These are phyloP conservation scores for Phlebiopsis flavidoalba DNA, from an alignment of 768 basidiomycete genomes.

Conservation along the genomic window DNA sequence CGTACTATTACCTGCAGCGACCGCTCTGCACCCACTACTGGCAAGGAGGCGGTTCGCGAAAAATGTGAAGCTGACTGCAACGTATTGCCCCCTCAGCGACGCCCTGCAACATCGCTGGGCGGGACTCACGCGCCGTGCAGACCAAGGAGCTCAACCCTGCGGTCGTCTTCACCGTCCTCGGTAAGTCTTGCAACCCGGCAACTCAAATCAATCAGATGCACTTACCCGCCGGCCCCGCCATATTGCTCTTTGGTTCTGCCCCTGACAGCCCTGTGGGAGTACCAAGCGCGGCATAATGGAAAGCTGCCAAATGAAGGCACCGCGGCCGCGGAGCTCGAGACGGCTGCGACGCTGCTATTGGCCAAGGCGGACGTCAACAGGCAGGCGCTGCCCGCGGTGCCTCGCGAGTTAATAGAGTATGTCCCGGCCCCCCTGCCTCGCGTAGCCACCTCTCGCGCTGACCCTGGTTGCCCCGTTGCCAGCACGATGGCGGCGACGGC, in stretches of 20 bases:
- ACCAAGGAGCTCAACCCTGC: slow-evolving; percentile 83
- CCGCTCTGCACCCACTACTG: slow-evolving; percentile 44
- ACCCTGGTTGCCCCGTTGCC: not conserved
- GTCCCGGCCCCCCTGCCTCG: slow-evolving; percentile 11
- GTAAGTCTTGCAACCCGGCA: slow-evolving; percentile 33
- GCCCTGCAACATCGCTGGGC: slow-evolving; percentile 71
- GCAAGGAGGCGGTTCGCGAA: slow-evolving; percentile 46
- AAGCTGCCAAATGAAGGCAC: slow-evolving; percentile 48
- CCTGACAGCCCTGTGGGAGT: slow-evolving; percentile 75
- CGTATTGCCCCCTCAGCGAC: slow-evolving; percentile 57
- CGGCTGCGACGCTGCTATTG: slow-evolving; percentile 60
- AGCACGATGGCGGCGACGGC: slow-evolving; percentile 73
- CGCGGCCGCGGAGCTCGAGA: slow-evolving; percentile 51
- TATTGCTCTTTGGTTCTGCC: not conserved
- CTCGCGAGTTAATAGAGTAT: slow-evolving; percentile 61
- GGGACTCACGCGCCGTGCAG: slow-evolving; percentile 61
- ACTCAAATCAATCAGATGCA: not conserved
- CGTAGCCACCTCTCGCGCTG: not conserved
- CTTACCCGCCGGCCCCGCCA: not conserved
- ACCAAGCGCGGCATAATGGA: slow-evolving; percentile 53
- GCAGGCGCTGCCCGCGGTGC: slow-evolving; percentile 53
- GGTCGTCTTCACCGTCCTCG: slow-evolving; percentile 64
- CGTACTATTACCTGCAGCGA: slow-evolving; percentile 38
- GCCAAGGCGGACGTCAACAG: slow-evolving; percentile 63
- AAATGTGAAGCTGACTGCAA: slow-evolving; percentile 51